phyloP scores from a whole-genome alignment of 768 basidiomycete species.

The Scleroderma bovista region DNA sequence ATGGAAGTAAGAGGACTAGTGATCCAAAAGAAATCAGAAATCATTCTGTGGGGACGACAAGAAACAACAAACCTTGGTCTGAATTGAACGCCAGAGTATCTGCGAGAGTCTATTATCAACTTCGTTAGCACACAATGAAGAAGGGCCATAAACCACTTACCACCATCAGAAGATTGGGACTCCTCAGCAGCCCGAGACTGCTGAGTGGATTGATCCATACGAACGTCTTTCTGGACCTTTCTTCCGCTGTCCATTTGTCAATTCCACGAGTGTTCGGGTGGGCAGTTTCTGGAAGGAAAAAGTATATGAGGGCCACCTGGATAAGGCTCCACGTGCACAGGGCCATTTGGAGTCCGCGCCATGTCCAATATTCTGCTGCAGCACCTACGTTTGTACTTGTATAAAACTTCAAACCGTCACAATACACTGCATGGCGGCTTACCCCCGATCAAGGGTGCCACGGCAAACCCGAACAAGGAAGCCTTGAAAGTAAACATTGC shows the following conservation, averaged over 20 bases:
- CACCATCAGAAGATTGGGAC: constrained; percentile 51
- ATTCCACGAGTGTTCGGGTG: constrained; percentile 54
- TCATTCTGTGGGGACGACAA: not conserved
- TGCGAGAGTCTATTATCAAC: constrained; percentile 39
- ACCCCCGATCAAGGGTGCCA: constrained; percentile 59
- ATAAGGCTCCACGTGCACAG: constrained; percentile 39
- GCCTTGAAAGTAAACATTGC: constrained; percentile 28
- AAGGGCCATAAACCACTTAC: constrained; percentile 33
- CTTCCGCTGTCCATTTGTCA: constrained; percentile 33
- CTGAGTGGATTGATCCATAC: constrained; percentile 57
- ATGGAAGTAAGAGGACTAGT: constrained; percentile 46
- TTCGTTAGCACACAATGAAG: constrained; percentile 27
- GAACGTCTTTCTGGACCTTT: constrained; percentile 18
- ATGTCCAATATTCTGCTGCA: constrained; percentile 56
- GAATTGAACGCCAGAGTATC: constrained; percentile 22
- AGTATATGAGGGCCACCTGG: constrained; percentile 34
- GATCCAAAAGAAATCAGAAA: not conserved
- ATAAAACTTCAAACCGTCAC: not conserved
- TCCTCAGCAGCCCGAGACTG: constrained; percentile 46
- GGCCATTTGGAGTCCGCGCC: constrained; percentile 52
- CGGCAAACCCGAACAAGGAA: constrained; percentile 50
- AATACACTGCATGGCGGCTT: not conserved
- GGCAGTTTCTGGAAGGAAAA: constrained; percentile 62
- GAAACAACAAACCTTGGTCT: constrained; percentile 30
- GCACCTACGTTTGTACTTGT: constrained; percentile 29